Evolutionary conservation across 768 basidiomycete species (phyloP).

Genomic region (Gelatoporia subvermispora): DNA sequence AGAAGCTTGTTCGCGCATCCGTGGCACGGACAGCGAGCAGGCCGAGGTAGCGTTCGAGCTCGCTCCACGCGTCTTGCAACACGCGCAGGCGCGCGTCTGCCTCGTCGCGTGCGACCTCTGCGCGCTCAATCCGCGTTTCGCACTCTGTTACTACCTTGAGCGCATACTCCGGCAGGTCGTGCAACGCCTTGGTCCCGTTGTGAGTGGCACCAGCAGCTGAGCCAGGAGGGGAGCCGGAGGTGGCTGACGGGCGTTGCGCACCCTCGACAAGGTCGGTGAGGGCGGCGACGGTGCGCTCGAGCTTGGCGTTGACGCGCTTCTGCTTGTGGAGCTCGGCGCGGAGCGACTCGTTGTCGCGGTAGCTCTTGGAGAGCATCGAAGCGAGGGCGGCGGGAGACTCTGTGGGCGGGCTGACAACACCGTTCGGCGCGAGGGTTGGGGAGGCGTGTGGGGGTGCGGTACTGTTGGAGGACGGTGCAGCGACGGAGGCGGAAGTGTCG

Average conservation of each 20-base stretch:
- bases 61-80: slow-evolving; percentile 42
- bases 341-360: slow-evolving; percentile 48
- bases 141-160: slow-evolving; percentile 34
- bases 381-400: slow-evolving; percentile 52
- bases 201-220: slow-evolving; percentile 14
- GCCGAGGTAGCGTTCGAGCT: slow-evolving; percentile 44
- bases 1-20: slow-evolving; percentile 47
- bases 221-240: slow-evolving; percentile 5
- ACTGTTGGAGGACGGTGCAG: slow-evolving; percentile 2
- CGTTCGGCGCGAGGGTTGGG: slow-evolving; percentile 2
- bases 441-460: slow-evolving; percentile 12
- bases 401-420: slow-evolving; percentile 8
- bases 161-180: slow-evolving; percentile 25
- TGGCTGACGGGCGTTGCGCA: slow-evolving; percentile 13
- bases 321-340: slow-evolving; percentile 40
- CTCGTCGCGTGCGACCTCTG: slow-evolving; percentile 53
- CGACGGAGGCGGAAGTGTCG: slow-evolving; percentile 1
- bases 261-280: slow-evolving; percentile 20
- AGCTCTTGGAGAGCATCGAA: slow-evolving; percentile 47
- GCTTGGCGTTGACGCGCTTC: slow-evolving; percentile 46
- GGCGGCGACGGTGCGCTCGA: slow-evolving; percentile 40
- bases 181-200: slow-evolving; percentile 7
- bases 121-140: slow-evolving; percentile 45
- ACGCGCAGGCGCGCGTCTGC: slow-evolving; percentile 42
- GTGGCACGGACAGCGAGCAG: slow-evolving; percentile 39